Percentiles rank a stretch among this genome's conserved stretches.
Evolutionary conservation across 495 filamentous ascomycete genomes (phyloP).

Genomic region (Tuber magnatum): DNA sequence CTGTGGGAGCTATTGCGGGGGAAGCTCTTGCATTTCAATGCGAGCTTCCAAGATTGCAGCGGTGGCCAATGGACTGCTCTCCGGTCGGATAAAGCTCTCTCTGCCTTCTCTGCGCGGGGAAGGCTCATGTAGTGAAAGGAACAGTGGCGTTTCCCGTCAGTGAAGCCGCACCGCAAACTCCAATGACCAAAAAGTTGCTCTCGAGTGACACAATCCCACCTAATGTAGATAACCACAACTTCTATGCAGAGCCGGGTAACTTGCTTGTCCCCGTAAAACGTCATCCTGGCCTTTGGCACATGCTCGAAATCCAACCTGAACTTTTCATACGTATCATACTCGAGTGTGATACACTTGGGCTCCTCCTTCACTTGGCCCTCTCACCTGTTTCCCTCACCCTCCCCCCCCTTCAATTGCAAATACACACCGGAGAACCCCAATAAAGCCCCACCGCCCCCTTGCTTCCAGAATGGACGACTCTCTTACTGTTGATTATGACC

Average conservation of each 20-base stretch:
- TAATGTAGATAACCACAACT: not conserved
- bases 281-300: not conserved
- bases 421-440: conserved; percentile 5
- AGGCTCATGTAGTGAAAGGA: not conserved
- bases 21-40: not conserved
- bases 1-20: not conserved
- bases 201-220: not conserved
- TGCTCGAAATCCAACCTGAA: not conserved
- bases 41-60: not conserved
- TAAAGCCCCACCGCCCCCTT: conserved; percentile 1
- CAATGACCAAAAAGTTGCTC: not conserved
- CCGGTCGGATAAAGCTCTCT: not conserved
- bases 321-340: not conserved
- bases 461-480: conserved; percentile 30
- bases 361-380: not conserved
- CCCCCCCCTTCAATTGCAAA: not conserved
- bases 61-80: not conserved
- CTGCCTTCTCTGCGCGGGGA: not conserved
- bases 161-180: not conserved
- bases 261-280: not conserved
- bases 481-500: conserved; percentile 24
- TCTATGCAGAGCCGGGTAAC: not conserved
- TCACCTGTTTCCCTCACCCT: conserved; percentile 16
- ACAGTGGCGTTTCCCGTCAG: not conserved
- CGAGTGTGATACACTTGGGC: too few relatives aligned